Percentiles rank a stretch among this genome's conserved stretches.
phyloP scores from a whole-genome alignment of 495 filamentous ascomycete genomes.

The Daldinia loculata region DNA sequence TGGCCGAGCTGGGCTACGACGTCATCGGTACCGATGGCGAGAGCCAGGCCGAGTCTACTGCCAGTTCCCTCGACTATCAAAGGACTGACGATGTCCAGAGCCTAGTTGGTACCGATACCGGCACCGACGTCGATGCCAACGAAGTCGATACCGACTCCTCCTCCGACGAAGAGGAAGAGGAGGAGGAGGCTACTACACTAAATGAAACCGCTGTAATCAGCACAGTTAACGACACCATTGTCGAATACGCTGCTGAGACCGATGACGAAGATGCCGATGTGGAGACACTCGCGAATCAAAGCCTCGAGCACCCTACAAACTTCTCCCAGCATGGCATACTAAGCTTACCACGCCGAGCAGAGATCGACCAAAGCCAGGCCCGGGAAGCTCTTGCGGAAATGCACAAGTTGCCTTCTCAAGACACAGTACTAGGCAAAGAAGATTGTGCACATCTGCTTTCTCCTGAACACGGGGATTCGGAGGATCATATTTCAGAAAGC shows the following conservation, averaged over 20 bases:
- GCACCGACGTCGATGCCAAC: constrained; percentile 48
- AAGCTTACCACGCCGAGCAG: constrained; percentile 14
- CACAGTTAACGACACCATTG: constrained; percentile 43
- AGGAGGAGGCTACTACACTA: constrained; percentile 43
- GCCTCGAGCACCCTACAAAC: constrained; percentile 45
- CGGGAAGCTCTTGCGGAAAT: constrained; percentile 13
- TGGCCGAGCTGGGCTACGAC: constrained; percentile 67
- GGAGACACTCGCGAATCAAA: constrained; percentile 43
- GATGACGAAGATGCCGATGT: constrained; percentile 47
- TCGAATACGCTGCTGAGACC: constrained; percentile 40
- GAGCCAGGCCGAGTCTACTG: constrained; percentile 52
- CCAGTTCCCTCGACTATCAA: constrained; percentile 59
- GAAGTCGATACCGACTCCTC: constrained; percentile 50
- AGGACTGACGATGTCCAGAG: constrained; percentile 64
- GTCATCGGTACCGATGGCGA: constrained; percentile 63
- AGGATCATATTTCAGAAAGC: not conserved
- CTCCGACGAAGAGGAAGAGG: constrained; percentile 51
- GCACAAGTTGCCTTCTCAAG: constrained; percentile 3
- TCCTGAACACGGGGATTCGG: not conserved
- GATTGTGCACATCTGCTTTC: not conserved
- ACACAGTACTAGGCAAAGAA: not conserved
- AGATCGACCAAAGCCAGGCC: constrained; percentile 20
- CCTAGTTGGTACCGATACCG: constrained; percentile 59
- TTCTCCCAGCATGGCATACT: constrained; percentile 41
- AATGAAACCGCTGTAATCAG: constrained; percentile 29